Percentiles rank a stretch among this genome's conserved stretches.
phyloP scores from a whole-genome alignment of 768 basidiomycete species.

The Strobilomyces dryophilus region DNA sequence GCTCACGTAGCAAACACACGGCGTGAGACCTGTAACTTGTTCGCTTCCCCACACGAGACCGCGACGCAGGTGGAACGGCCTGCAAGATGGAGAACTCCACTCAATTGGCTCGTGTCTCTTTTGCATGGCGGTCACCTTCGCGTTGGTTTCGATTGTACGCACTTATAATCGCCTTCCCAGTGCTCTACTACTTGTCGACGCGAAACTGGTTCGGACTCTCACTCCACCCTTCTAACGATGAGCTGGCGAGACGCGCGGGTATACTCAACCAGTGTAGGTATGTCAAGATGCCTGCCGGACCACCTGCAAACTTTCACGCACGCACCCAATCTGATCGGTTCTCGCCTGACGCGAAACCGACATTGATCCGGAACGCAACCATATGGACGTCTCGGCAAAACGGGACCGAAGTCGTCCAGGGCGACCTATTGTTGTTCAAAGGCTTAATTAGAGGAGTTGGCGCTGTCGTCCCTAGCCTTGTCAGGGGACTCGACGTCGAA shows the following conservation, averaged over 20 bases:
- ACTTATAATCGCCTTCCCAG: slow-evolving; percentile 1
- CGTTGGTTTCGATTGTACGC: slow-evolving; percentile 9
- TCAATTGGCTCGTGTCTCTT: background rate
- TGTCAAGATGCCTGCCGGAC: slow-evolving; percentile 38
- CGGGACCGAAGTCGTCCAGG: slow-evolving; percentile 60
- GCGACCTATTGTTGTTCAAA: slow-evolving; percentile 66
- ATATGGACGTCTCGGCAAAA: slow-evolving; percentile 79
- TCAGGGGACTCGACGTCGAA: slow-evolving; percentile 26
- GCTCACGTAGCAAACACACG: too few relatives aligned
- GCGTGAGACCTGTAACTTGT: too few relatives aligned
- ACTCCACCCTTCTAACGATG: slow-evolving; percentile 1
- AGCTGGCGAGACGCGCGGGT: slow-evolving; percentile 14
- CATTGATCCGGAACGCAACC: slow-evolving; percentile 68
- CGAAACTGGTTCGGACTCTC: background rate
- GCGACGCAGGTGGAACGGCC: too few relatives aligned
- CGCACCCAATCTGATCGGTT: slow-evolving; percentile 64
- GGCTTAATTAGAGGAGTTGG: slow-evolving; percentile 65
- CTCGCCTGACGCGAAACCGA: slow-evolving; percentile 55
- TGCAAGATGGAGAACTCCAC: background rate
- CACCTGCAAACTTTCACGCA: slow-evolving; percentile 42
- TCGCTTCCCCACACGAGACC: too few relatives aligned
- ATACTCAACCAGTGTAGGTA: slow-evolving; percentile 43
- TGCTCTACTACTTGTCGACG: slow-evolving; percentile 5
- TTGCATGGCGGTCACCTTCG: background rate
- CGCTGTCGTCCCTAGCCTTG: slow-evolving; percentile 27